Percentiles rank a stretch among this genome's conserved stretches.
Evolutionary conservation across 805 yeast genomes (phyloP).

Genomic region (Wickerhamiella shivajii): DNA sequence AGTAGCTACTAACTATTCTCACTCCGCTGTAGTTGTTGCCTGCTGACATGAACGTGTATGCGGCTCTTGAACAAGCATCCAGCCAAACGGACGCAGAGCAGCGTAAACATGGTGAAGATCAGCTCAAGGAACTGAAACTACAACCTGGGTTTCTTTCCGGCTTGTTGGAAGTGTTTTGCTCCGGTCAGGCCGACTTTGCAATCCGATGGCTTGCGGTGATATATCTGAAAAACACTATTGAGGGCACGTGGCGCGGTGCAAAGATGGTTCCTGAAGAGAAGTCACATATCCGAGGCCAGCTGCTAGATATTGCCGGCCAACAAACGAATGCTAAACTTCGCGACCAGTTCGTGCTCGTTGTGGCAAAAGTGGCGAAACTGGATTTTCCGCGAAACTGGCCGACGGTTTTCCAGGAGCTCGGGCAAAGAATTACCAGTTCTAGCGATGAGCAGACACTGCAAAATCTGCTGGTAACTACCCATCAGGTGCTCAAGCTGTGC

Average conservation of each 20-base stretch:
- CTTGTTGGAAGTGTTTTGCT: conserved; percentile 14
- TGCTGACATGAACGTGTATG: conserved; percentile 12
- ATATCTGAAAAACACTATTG: conserved; percentile 77
- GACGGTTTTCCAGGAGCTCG: conserved; percentile 47
- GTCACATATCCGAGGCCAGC: conserved; percentile 27
- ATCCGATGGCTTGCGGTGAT: conserved; percentile 77
- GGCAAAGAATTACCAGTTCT: conserved; percentile 31
- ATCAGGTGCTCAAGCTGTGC: conserved; percentile 58
- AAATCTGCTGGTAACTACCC: conserved; percentile 2
- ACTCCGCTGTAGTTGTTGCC: too few species aligned
- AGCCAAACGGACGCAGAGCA: conserved; percentile 10
- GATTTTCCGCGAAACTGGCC: conserved; percentile 92
- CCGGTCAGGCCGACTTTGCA: conserved; percentile 22
- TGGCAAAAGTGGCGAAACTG: conserved; percentile 60
- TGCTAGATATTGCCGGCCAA: conserved; percentile 6
- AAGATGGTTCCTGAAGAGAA: conserved; percentile 57
- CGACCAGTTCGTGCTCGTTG: conserved; percentile 73
- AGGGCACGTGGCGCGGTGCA: conserved; percentile 62
- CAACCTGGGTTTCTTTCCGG: conserved; percentile 12
- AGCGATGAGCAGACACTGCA: conserved; percentile 25
- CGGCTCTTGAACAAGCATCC: conserved; percentile 15
- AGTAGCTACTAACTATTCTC: too few species aligned
- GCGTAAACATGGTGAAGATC: conserved; percentile 15
- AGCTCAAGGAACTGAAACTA: conserved; percentile 6
- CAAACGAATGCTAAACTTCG: conserved; percentile 46